These are phyloP conservation scores for Macroventuria anomochaeta DNA, from an alignment of 2,329 filamentous ascomycete genomes.

Conservation along the genomic window DNA sequence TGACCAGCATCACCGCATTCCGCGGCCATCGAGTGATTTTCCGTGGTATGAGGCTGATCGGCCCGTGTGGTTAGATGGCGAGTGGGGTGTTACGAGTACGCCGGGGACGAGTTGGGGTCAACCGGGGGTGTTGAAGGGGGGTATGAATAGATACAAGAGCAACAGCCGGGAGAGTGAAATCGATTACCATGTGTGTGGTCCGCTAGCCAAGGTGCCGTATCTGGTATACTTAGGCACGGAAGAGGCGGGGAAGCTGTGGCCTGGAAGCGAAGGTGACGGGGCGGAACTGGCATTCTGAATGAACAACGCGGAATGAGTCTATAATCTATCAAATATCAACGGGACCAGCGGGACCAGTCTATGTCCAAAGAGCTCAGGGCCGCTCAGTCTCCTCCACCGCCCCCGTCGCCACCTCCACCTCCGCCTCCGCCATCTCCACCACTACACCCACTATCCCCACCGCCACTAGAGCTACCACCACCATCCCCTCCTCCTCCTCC, in stretches of 20 bases:
- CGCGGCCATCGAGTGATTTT: conserved; percentile 13
- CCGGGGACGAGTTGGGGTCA: conserved; percentile 5
- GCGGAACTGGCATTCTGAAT: conserved; percentile 9
- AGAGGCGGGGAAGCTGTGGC: conserved; percentile 12
- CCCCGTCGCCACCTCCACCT: conserved; percentile 1
- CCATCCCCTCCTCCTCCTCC: not conserved
- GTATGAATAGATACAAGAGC: not conserved
- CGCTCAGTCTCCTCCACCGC: not conserved
- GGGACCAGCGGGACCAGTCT: too few species aligned
- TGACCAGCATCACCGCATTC: conserved; percentile 20
- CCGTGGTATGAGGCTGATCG: conserved; percentile 19
- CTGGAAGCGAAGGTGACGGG: conserved; percentile 2
- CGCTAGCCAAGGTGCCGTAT: conserved; percentile 15
- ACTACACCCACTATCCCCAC: conserved; percentile 2
- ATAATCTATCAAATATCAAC: too few species aligned
- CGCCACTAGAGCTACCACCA: not conserved
- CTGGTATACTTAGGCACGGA: conserved; percentile 23
- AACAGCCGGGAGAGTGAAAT: not conserved
- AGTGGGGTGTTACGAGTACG: conserved; percentile 3
- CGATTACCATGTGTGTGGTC: not conserved
- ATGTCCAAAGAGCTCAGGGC: too few species aligned
- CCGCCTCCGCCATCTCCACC: conserved; percentile 11
- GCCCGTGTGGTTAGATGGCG: conserved; percentile 13
- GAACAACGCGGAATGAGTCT: too few species aligned
- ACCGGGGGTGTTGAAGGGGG: conserved; percentile 6